Base-by-base conservation (phyloP, 495 filamentous ascomycete genomes). In the Penicillium bialowiezense region DNA sequence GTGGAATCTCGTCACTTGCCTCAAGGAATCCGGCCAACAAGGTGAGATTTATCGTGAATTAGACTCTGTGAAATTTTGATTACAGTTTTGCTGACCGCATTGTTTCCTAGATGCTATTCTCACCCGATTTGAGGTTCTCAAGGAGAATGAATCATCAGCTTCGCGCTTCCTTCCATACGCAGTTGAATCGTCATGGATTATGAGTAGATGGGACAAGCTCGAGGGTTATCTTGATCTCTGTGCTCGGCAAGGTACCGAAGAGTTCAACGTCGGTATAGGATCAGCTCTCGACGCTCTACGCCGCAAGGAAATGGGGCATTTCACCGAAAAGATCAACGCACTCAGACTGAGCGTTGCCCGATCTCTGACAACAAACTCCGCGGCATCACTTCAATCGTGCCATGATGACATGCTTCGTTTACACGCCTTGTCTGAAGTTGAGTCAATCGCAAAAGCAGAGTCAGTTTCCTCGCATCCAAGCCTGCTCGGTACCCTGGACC, bases 1-100 rank as follows among this genome's bases (percentile, higher is more conserved):
- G 63, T 76, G 86, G 50, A 85, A 95, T 62, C 79, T 97, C 18
- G 70, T 97, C 33, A 88, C 84, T 5, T 96, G 95, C 59, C 77
- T 99, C 12, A 92, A 89, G 59, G 89, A 96, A 67, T 91, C 91
- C 26, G 91, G 90, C 9, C 91, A 95, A 61, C 84, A 95, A 71
- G 89, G 88, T 89, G 74, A 17, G 32, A 18, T 12, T 14, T 7
- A 26, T 14, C 12, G 14, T 44, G 7, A 24, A 4, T 17, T 2
- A 13, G 8, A 64, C 21, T 41, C 12, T 33, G 13, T 40, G n/a
- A 36, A 24, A 38, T 19, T 15, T n/a, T 8, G 9, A 41, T n/a
- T n/a, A 28, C 45, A 44, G 63, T 54, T 66, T 60, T 52, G 15
- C 13, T 51, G 51, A 33, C 35, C 7, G 18, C 3, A 26, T 3